Base-by-base conservation (phyloP, 2,329 filamentous ascomycete species). In the Scytalidium lignicola region DNA sequence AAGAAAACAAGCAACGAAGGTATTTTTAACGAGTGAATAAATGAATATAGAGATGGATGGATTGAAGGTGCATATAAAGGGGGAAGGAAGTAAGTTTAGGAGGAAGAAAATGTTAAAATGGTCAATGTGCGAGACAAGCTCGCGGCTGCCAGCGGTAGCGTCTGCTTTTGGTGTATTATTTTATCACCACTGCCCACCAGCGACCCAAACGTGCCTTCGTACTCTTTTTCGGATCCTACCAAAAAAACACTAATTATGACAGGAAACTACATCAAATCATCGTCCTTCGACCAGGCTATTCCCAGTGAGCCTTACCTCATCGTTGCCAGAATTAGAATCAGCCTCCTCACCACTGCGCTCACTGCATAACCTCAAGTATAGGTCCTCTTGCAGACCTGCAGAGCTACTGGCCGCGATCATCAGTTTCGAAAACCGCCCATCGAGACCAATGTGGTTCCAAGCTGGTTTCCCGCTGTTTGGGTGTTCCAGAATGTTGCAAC, bases 31-130 rank as follows among this genome's bases (percentile, higher is more conserved):
- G 32, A 37, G 26, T 19, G 42, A 44, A 28, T 26, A 20, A 22
- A 28, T 44, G 42, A 28, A 44, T 44, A 44, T 20, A 43, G 41
- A 21, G 15, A 44, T 44, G 3, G 42, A 44, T 17, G 42, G 15
- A 37, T n/a, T 37, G 32, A 37, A 37, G 32, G 5, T 13, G 32
- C 6, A 37, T 37, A 37, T 37, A 37, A 37, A 17, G 15, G 32
- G n/a, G n/a, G 15, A 13, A 37, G 32, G 32, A 37, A n/a, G 23
- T 26, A 26, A 26, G 23, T 26, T 26, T 26, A 10, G 23, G 10
- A 26, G 23, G 10, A 10, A 26, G 10, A 26, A 10, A 5, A 26
- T 5, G 23, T 26, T 10, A n/a, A 7, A 13, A 28, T 28, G 26
- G 7, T n/a, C 32, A 17, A 37, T 5, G 4, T 17, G 4, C 32